Evolutionary conservation across 2,329 filamentous ascomycete genomes (phyloP).

Genomic region (Macrophomina phaseolina): DNA sequence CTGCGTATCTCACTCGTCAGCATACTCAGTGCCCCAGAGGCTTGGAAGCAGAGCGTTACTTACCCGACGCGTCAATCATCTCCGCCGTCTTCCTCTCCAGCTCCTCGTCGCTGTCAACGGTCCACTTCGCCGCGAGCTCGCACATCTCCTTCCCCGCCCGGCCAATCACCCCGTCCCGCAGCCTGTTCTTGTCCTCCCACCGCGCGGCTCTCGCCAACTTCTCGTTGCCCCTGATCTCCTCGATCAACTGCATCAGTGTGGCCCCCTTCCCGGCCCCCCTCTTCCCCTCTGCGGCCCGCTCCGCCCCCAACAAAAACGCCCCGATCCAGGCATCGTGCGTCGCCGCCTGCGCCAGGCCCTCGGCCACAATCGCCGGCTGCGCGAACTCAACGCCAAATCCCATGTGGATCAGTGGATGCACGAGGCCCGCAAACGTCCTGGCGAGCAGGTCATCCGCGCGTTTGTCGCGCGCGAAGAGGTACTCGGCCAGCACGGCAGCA

Average conservation of each 20-base stretch:
- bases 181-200: slow-evolving; percentile 65
- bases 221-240: slow-evolving; percentile 62
- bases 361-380: slow-evolving; percentile 80
- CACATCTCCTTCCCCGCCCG: slow-evolving; percentile 70
- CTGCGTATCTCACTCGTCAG: slow-evolving; percentile 34
- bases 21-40: not conserved
- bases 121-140: slow-evolving; percentile 62
- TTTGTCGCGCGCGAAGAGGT: slow-evolving; percentile 71
- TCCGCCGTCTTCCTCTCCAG: slow-evolving; percentile 64
- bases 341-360: slow-evolving; percentile 77
- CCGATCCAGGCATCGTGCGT: slow-evolving; percentile 67
- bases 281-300: slow-evolving; percentile 50
- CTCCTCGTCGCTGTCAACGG: slow-evolving; percentile 57
- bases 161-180: slow-evolving; percentile 70
- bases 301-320: slow-evolving; percentile 60
- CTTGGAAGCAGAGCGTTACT: slow-evolving; percentile 29
- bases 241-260: slow-evolving; percentile 65
- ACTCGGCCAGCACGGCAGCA: slow-evolving; percentile 66
- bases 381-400: slow-evolving; percentile 84
- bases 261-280: slow-evolving; percentile 39
- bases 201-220: slow-evolving; percentile 61
- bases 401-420: slow-evolving; percentile 84
- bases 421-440: slow-evolving; percentile 71
- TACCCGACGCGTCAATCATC: slow-evolving; percentile 71
- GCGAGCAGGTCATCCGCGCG: slow-evolving; percentile 71